These are phyloP conservation scores for Fraxinus velutina DNA, from an alignment of 305 asterid species.

Conservation along the genomic window DNA sequence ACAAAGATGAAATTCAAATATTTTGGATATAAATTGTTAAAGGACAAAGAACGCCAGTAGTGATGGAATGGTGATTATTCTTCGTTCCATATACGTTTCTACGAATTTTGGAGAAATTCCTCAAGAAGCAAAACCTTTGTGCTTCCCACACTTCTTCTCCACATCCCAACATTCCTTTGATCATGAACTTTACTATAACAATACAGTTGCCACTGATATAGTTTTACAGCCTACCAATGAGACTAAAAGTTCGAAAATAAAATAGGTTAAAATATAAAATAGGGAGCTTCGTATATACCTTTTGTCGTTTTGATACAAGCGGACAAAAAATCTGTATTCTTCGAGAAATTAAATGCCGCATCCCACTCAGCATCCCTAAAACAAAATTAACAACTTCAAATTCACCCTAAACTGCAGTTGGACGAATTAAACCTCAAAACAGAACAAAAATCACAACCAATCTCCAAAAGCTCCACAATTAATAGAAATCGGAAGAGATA, in stretches of 20 bases:
- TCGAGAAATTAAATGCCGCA: constrained; percentile 63
- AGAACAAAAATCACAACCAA: not conserved
- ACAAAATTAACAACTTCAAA: not conserved
- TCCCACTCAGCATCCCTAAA: constrained; percentile 54
- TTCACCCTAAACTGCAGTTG: not conserved
- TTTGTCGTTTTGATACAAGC: constrained; percentile 42
- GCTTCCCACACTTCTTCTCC: not conserved
- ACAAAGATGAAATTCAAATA: not conserved
- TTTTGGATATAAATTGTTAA: not conserved
- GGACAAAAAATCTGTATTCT: constrained; percentile 48
- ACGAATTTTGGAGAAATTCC: not conserved
- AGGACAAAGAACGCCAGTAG: not conserved
- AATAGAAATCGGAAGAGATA: constrained; percentile 6
- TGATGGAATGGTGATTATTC: not conserved
- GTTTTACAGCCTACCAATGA: not conserved
- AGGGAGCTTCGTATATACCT: constrained; percentile 34
- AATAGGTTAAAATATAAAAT: not conserved
- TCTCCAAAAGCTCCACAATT: not conserved
- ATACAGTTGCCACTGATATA: not conserved
- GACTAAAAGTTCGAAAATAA: not conserved
- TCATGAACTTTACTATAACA: not conserved
- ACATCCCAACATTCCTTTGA: not conserved
- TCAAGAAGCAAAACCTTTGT: not conserved
- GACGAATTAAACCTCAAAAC: not conserved
- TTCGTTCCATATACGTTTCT: not conserved